These are phyloP conservation scores for Dactylellina sp. DNA, from an alignment of 2,329 filamentous ascomycete genomes.

Conservation along the genomic window DNA sequence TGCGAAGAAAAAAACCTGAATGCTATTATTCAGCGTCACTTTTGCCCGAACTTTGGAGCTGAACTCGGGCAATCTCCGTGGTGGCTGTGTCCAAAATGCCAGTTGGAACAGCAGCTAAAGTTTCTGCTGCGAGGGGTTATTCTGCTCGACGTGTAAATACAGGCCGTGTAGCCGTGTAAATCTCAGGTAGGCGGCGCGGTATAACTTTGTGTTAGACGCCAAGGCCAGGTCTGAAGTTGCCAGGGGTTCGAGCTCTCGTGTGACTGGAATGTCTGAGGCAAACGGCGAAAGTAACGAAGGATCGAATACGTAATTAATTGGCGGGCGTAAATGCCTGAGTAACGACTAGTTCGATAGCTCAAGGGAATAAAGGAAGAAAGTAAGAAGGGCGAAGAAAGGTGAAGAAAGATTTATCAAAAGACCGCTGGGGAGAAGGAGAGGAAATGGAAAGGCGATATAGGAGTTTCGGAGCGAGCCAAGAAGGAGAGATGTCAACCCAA, in stretches of 20 bases:
- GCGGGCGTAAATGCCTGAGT: constrained; percentile 32
- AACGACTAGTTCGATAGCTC: constrained; percentile 50
- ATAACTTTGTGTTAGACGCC: constrained; percentile 34
- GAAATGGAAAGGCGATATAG: constrained; percentile 43
- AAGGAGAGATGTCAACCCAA: constrained; percentile 43
- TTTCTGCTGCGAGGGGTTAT: background rate
- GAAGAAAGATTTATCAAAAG: constrained; percentile 23
- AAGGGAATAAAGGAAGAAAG: constrained; percentile 23
- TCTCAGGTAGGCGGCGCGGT: constrained; percentile 15
- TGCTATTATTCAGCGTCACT: background rate
- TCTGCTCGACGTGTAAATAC: background rate
- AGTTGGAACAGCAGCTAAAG: background rate
- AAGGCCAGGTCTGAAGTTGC: constrained; percentile 38
- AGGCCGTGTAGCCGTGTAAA: background rate
- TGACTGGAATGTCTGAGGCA: constrained; percentile 45
- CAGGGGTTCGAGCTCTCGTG: constrained; percentile 51
- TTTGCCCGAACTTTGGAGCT: background rate
- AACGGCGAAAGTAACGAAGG: constrained; percentile 32
- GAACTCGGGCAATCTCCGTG: constrained; percentile 21
- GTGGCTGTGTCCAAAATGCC: constrained; percentile 14
- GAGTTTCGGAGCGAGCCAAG: constrained; percentile 34
- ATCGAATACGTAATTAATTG: constrained; percentile 46
- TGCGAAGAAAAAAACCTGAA: background rate
- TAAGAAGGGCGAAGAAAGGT: constrained; percentile 27
- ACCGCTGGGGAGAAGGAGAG: constrained; percentile 31